Conservation (phyloP, 352 stramenopile genomes). For the Thalassiosira hispida region DNA sequence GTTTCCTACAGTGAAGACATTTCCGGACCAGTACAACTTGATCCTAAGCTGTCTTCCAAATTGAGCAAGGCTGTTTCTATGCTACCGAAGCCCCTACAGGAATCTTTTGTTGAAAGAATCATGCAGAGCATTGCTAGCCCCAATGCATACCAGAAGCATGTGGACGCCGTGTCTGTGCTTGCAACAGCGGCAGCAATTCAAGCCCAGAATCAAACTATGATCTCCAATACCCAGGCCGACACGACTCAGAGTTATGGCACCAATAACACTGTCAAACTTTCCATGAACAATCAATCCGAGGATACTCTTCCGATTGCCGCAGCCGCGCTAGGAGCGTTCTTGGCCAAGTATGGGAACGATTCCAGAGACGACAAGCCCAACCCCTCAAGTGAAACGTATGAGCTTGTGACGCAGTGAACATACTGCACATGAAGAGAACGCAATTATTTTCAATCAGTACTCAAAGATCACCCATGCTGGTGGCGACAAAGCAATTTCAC, state of each 20-base stretch:
- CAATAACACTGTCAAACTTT: constrained; percentile 1
- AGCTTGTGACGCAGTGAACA: constrained; percentile 19
- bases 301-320: constrained; percentile 34
- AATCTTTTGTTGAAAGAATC: constrained; percentile 68
- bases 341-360: constrained; percentile 38
- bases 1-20: constrained; percentile 17
- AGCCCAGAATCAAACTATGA: constrained; percentile 44
- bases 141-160: constrained; percentile 56
- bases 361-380: background rate
- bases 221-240: constrained; percentile 19
- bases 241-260: background rate
- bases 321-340: constrained; percentile 31
- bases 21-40: constrained; percentile 4
- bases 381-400: background rate
- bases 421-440: no score
- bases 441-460: no score
- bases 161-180: constrained; percentile 59
- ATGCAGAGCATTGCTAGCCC: constrained; percentile 55
- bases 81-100: constrained; percentile 61
- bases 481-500: no score
- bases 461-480: background rate
- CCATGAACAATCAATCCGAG: constrained; percentile 28
- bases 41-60: constrained; percentile 57
- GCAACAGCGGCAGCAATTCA: constrained; percentile 60
- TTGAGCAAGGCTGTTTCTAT: constrained; percentile 53